Evolutionary conservation across 2,329 filamentous ascomycete species (phyloP).

Genomic region (Didymella arachidicola): DNA sequence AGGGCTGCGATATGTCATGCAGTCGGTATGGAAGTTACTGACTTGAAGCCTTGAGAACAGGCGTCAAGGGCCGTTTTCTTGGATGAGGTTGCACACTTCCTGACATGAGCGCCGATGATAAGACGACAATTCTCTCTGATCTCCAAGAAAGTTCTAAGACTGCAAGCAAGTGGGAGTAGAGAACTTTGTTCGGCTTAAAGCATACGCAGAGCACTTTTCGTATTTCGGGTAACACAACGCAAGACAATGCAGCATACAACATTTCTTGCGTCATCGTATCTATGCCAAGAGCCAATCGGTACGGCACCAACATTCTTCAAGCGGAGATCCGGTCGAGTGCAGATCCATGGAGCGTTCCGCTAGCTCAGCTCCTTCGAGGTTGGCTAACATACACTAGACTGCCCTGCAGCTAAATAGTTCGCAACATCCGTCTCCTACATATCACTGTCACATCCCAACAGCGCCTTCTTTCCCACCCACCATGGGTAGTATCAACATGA

Average conservation of each 20-base stretch:
- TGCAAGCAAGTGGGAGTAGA: neutral
- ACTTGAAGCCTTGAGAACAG: conserved; percentile 1
- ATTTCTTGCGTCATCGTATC: neutral
- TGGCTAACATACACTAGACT: conserved; percentile 9
- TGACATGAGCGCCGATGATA: too few relatives aligned
- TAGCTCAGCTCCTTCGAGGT: conserved; percentile 20
- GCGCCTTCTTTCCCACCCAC: neutral
- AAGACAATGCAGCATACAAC: neutral
- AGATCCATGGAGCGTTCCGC: conserved; percentile 20
- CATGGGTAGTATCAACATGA: conserved; percentile 8
- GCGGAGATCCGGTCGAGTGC: conserved; percentile 33
- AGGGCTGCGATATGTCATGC: conserved; percentile 76
- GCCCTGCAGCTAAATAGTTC: conserved; percentile 8
- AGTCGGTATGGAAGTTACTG: conserved; percentile 36
- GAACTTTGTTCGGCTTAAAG: neutral
- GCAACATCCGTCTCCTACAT: neutral
- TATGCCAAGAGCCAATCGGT: conserved; percentile 8
- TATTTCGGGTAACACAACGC: conserved; percentile 1
- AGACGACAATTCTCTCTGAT: too few relatives aligned
- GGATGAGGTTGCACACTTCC: neutral
- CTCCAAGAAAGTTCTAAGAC: too few relatives aligned
- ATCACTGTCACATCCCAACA: too few relatives aligned
- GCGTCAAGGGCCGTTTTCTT: neutral
- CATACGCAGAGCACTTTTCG: neutral
- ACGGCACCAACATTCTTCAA: neutral